Percentiles rank a stretch among this genome's conserved stretches.
These are phyloP conservation scores for Acer negundo DNA, from an alignment of 345 rosid species.

Conservation along the genomic window DNA sequence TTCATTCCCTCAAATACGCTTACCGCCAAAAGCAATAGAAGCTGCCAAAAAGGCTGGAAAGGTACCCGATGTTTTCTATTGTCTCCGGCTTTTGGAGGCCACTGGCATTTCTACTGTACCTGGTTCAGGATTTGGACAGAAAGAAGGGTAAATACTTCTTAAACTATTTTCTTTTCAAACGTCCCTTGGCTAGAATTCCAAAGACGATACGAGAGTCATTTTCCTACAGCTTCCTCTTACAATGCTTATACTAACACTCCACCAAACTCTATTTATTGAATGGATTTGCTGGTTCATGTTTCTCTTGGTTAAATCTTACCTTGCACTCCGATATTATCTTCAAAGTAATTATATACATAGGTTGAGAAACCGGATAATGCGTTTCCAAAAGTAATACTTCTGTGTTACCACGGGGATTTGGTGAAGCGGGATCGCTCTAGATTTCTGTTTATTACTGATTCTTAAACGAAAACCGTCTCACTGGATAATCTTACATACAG, in stretches of 20 bases:
- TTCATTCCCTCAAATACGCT: constrained; percentile 89
- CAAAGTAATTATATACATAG: background rate
- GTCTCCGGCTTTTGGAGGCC: constrained; percentile 93
- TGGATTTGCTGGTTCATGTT: background rate
- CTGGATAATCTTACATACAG: constrained; percentile 34
- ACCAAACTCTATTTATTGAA: background rate
- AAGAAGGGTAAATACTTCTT: constrained; percentile 68
- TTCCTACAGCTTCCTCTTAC: background rate
- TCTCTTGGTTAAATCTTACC: no score
- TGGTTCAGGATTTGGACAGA: constrained; percentile 98
- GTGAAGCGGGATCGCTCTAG: background rate
- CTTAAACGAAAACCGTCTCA: background rate
- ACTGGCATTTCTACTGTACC: constrained; percentile 99
- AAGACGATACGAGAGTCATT: background rate
- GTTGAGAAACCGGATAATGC: background rate
- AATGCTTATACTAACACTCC: no score
- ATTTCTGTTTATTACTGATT: background rate
- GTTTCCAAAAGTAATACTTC: background rate
- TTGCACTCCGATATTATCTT: background rate
- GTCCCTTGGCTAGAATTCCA: background rate
- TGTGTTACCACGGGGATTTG: background rate
- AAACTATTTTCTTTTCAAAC: background rate
- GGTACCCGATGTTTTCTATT: constrained; percentile 95
- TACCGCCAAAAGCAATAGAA: constrained; percentile 87
- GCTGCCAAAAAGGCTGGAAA: constrained; percentile 81